Conservation (phyloP, 2,329 filamentous ascomycete species). For the Eurotiales sp. region DNA sequence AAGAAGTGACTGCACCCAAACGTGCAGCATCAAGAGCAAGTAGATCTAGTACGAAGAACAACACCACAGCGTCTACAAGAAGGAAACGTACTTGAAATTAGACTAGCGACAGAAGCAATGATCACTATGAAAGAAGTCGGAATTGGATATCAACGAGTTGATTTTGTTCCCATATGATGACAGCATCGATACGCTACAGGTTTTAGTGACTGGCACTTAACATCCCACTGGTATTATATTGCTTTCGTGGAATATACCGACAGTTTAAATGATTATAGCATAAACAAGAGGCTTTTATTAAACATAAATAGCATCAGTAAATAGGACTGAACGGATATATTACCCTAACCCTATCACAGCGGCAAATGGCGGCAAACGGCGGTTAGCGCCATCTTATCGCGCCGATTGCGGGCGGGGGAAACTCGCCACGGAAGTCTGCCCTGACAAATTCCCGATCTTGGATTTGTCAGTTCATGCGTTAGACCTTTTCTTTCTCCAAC, state of each 20-base stretch:
- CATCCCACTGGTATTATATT: no score
- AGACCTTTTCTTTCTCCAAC: no score
- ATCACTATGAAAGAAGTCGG: no score
- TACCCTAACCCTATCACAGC: neutral
- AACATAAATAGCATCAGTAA: no score
- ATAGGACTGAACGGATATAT: no score
- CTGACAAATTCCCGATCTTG: neutral
- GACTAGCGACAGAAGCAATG: neutral
- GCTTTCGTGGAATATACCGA: no score
- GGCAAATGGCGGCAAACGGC: neutral
- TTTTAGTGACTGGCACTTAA: no score
- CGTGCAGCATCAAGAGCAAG: conserved; percentile 18
- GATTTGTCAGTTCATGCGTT: conserved; percentile 2
- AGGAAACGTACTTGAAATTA: neutral
- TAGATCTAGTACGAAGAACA: neutral
- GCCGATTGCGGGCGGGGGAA: neutral
- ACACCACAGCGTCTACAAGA: neutral
- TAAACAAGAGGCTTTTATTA: no score
- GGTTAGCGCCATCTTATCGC: neutral
- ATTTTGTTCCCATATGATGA: no score
- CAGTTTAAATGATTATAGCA: no score
- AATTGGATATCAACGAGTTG: no score
- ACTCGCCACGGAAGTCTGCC: neutral
- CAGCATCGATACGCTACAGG: no score
- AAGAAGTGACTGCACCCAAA: conserved; percentile 18